These are phyloP conservation scores for Colletotrichum cuscutae DNA, from an alignment of 2,329 filamentous ascomycete species.

Conservation along the genomic window DNA sequence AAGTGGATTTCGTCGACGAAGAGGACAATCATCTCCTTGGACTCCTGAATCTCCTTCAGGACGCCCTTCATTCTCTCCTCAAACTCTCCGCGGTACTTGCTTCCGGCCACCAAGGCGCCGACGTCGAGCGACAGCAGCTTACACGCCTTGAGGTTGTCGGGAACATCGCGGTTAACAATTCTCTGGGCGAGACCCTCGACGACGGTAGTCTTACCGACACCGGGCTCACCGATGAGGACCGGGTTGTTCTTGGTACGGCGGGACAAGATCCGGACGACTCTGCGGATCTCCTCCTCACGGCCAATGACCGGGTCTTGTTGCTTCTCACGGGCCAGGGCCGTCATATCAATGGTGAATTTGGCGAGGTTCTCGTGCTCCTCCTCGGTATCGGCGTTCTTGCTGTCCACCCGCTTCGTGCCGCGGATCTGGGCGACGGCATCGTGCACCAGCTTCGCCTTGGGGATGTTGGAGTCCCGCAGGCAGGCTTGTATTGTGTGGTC, in stretches of 20 bases:
- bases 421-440: slow-evolving; percentile 91
- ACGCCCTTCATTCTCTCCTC: slow-evolving; percentile 99
- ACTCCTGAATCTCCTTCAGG: slow-evolving; percentile 93
- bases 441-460: slow-evolving; percentile 90
- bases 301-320: slow-evolving; percentile 99
- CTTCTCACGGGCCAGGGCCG: slow-evolving; percentile 92
- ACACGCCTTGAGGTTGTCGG: slow-evolving; percentile 93
- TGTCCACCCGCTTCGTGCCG: slow-evolving; percentile 92
- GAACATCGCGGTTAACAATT: slow-evolving; percentile 96
- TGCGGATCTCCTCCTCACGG: slow-evolving; percentile 92
- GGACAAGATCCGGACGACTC: slow-evolving; percentile 91
- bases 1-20: slow-evolving; percentile 99
- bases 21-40: slow-evolving; percentile 95
- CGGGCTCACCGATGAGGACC: slow-evolving; percentile 95
- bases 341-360: slow-evolving; percentile 99
- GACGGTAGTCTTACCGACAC: slow-evolving; percentile 98
- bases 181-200: slow-evolving; percentile 95
- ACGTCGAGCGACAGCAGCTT: slow-evolving; percentile 95
- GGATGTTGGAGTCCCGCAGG: slow-evolving; percentile 88
- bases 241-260: slow-evolving; percentile 98
- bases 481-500: slow-evolving; percentile 78
- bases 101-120: slow-evolving; percentile 92
- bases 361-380: slow-evolving; percentile 93
- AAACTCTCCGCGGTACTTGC: slow-evolving; percentile 98
- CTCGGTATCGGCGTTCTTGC: slow-evolving; percentile 93